A percentile compares a stretch with the other conserved stretches of the same genome.
Evolutionary conservation across 192 early-diverging fungal genomes (phyloP).

Genomic region (Coemansia asiatica): DNA sequence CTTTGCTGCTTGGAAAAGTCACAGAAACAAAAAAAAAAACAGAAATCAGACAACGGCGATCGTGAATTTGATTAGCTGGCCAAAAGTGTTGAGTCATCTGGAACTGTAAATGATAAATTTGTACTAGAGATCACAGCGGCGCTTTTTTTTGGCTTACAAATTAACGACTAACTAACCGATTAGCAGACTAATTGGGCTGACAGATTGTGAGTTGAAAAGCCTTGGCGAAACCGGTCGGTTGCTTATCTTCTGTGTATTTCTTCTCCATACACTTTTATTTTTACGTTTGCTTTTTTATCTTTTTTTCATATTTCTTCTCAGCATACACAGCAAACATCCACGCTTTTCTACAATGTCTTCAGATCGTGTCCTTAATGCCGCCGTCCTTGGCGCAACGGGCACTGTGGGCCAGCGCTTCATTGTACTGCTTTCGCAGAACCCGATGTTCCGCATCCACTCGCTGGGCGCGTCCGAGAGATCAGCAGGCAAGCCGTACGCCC

Average conservation of each 20-base stretch:
- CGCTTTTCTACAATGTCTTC: conserved; percentile 15
- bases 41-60: too few species aligned
- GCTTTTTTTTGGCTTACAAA: too few species aligned
- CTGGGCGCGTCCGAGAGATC: conserved; percentile 90
- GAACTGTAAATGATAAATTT: too few species aligned
- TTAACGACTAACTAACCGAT: too few species aligned
- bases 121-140: too few species aligned
- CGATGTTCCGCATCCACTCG: conserved; percentile 80
- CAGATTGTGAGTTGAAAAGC: too few species aligned
- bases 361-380: conserved; percentile 63
- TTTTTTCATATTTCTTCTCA: not conserved
- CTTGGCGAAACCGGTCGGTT: not conserved
- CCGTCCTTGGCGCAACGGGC: conserved; percentile 95
- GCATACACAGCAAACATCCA: not conserved
- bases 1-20: too few species aligned
- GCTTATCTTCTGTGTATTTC: not conserved
- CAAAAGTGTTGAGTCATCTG: not conserved
- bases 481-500: conserved; percentile 79
- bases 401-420: conserved; percentile 99
- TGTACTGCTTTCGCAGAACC: conserved; percentile 81
- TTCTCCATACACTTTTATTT: not conserved
- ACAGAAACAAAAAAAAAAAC: too few species aligned
- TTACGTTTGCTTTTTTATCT: not conserved
- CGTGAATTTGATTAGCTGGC: too few species aligned
- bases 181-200: too few species aligned